A percentile compares a stretch with the other conserved stretches of the same genome.
These are phyloP conservation scores for Amaranthus tricolor DNA, from an alignment of 179 eudicot species.

Conservation along the genomic window DNA sequence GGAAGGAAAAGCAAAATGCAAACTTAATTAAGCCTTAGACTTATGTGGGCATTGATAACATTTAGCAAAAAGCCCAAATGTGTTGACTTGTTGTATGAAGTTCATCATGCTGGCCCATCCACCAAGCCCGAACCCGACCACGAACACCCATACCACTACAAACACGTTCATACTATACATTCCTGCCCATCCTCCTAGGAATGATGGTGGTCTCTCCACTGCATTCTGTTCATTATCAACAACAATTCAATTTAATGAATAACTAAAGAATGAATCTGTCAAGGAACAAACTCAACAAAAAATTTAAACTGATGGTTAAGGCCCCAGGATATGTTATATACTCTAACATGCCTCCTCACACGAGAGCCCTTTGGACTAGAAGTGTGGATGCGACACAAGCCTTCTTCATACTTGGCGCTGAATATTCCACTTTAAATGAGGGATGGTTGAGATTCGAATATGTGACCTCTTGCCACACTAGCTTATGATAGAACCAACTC, in stretches of 20 bases:
- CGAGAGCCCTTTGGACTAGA: no score
- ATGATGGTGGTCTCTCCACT: conserved; percentile 68
- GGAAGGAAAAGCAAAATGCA: background rate
- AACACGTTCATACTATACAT: conserved; percentile 56
- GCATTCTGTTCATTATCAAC: conserved; percentile 53
- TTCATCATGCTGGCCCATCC: conserved; percentile 93
- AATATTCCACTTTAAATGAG: no score
- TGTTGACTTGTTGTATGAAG: conserved; percentile 64
- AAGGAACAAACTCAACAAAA: no score
- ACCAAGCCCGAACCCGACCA: conserved; percentile 86
- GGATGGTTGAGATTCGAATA: no score
- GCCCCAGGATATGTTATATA: no score
- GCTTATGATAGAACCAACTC: no score
- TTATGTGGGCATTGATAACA: conserved; percentile 87
- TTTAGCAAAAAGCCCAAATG: conserved; percentile 85
- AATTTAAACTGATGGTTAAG: no score
- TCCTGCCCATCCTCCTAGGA: conserved; percentile 79
- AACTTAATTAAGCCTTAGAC: conserved; percentile 18
- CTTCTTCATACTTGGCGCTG: no score
- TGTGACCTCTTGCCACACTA: no score
- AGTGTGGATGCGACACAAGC: no score
- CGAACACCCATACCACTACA: conserved; percentile 82
- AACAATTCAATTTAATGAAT: background rate
- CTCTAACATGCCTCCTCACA: no score
- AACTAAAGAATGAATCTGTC: no score